phyloP scores from a whole-genome alignment of 768 basidiomycete species.

The Lactarius sp. region DNA sequence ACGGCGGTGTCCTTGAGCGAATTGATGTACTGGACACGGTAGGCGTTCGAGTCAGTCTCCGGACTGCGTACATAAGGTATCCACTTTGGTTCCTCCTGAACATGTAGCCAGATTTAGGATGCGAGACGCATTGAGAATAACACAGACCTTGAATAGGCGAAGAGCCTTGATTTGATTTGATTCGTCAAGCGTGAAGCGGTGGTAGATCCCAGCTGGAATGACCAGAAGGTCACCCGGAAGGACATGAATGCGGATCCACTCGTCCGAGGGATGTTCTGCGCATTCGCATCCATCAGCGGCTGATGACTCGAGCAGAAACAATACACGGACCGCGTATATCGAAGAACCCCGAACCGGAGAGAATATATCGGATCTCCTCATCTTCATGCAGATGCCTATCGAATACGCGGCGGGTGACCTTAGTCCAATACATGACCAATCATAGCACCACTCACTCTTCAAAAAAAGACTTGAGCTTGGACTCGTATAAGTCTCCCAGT shows the following conservation, averaged over 20 bases:
- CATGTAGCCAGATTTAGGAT: not conserved
- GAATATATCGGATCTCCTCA: slow-evolving; percentile 89
- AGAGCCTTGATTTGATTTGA: slow-evolving; percentile 68
- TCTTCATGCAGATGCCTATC: slow-evolving; percentile 92
- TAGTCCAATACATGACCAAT: not conserved
- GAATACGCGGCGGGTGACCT: not conserved
- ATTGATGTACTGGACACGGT: slow-evolving; percentile 57
- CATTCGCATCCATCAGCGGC: not conserved
- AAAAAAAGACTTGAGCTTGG: slow-evolving; percentile 78
- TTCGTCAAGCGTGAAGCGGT: slow-evolving; percentile 88
- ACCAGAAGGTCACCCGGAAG: slow-evolving; percentile 79
- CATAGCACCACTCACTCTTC: slow-evolving; percentile 50
- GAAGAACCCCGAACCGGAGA: slow-evolving; percentile 86
- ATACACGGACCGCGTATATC: slow-evolving; percentile 71
- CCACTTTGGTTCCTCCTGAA: slow-evolving; percentile 91
- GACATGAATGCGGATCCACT: slow-evolving; percentile 80
- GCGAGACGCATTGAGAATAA: not conserved
- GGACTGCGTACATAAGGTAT: slow-evolving; percentile 61
- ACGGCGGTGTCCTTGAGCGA: slow-evolving; percentile 16
- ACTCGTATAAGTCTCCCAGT: slow-evolving; percentile 78
- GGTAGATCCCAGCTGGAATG: slow-evolving; percentile 87
- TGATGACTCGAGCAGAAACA: too few species aligned
- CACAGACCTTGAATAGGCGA: slow-evolving; percentile 74
- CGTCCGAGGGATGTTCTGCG: slow-evolving; percentile 59
- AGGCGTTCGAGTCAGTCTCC: slow-evolving; percentile 59